phyloP scores from a whole-genome alignment of 2,329 filamentous ascomycete genomes.

The Hyphodiscus sp. region DNA sequence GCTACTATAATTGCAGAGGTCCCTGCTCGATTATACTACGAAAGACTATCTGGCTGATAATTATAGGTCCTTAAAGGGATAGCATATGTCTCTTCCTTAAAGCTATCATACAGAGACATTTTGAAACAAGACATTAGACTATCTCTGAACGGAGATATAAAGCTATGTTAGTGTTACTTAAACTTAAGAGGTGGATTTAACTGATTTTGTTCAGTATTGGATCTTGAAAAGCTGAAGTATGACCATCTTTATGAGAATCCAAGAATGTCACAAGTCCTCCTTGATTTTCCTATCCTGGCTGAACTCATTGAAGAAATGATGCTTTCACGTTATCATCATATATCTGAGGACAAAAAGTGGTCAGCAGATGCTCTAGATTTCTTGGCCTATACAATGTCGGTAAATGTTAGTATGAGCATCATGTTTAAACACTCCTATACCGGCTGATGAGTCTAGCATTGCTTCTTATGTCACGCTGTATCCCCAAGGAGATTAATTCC shows the following conservation, averaged over 20 bases:
- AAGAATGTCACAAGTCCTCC: slow-evolving; percentile 4
- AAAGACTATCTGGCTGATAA: neutral
- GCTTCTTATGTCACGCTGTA: slow-evolving; percentile 4
- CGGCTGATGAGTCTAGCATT: slow-evolving; percentile 6
- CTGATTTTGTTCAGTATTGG: slow-evolving; percentile 1
- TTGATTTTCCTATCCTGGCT: slow-evolving; percentile 10
- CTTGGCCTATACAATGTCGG: slow-evolving; percentile 4
- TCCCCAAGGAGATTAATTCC: slow-evolving; percentile 7
- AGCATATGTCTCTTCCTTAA: slow-evolving; percentile 1
- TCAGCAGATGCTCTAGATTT: slow-evolving; percentile 6
- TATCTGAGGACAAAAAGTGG: slow-evolving; percentile 5
- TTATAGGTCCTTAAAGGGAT: slow-evolving; percentile 2
- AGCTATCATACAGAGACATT: neutral
- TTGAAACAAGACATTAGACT: slow-evolving; percentile 1
- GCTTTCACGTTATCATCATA: slow-evolving; percentile 8
- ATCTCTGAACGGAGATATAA: slow-evolving; percentile 2
- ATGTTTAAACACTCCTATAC: neutral
- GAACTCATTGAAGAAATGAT: slow-evolving; percentile 12
- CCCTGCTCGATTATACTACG: neutral
- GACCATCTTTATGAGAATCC: neutral
- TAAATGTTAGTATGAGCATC: slow-evolving; percentile 1
- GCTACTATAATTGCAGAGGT: slow-evolving; percentile 1
- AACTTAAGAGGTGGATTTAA: neutral
- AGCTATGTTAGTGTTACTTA: slow-evolving; percentile 1
- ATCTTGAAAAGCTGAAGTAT: slow-evolving; percentile 3